Base-by-base conservation (phyloP, 2,329 filamentous ascomycete species). In the Microdochium trichocladiopsis region DNA sequence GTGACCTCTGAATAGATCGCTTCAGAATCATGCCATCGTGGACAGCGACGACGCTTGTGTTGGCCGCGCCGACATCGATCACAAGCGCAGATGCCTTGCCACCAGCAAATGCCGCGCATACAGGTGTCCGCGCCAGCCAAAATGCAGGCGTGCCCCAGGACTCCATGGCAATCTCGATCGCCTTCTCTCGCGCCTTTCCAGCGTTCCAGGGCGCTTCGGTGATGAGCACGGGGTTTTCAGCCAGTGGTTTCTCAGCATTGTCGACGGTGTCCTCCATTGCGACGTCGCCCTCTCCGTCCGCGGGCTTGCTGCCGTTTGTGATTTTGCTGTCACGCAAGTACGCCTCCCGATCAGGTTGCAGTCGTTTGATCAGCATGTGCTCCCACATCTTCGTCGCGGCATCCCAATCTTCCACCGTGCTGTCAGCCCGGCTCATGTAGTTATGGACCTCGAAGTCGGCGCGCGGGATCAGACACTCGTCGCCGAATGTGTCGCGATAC, bases 371-470 rank as follows among this genome's bases (percentile, higher is more conserved):
- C 57, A 99, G 88, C 63, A 91, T 85, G 70, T 95, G 87, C 69
- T 97, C 92, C 92, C 93, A 99, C 52, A 97, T 74, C 67, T 87
- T 87, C 55, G 88, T 81, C 25, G 92, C 93, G 49, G 86, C 85
- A 58, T 99, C 94, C 94, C 94, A 99, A 69, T 99, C 92, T 69
- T 96, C 90, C 48, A 99, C 94, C 50, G 92, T 82, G 63, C 90
- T 90, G 63, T 96, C 92, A 55, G 45, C 58, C 62, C 82, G 81
- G 63, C 85, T 86, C 82, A 96, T 95, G 59, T 95, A 94, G 72
- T 96, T 97, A 70, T 87, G 84, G 57, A 97, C 86, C 60, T 96
- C 88, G 60, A 95, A 79, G 55, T 86, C 80, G 51, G 81, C 77
- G 57, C 86, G 82, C 14, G 92, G 88, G 47, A 89, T 83, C 64